Evolutionary conservation across 495 filamentous ascomycete species (phyloP), one percentile per base, ranked within the genome.

Genomic region (Hyaloscypha variabilis): DNA sequence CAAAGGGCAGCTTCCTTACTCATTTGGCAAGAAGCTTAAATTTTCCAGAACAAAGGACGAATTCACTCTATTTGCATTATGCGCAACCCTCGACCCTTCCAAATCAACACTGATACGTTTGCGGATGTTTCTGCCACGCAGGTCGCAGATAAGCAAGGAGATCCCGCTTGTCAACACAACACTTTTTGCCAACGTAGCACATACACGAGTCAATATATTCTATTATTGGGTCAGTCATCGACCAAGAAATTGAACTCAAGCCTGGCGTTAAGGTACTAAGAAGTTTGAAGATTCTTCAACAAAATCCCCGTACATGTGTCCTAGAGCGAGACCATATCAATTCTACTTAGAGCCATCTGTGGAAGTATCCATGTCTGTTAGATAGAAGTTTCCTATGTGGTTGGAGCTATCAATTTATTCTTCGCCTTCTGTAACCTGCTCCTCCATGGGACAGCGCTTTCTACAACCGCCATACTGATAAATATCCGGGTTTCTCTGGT

Each of bases 61-160:
- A 42, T 25, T 10, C 23, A 46, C 34, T 46, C 31, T 60, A 34
- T 60, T 46, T 46, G n/a, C 19, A 1, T 46, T 4, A 46, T 46
- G 39, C 11, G 11, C 6, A 46, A 14, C 13, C 11, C 39, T 17
- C 39, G 17, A 46, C 11, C 19, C 39, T 3, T 46, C 39, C 6
- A 4, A n/a, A 3, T 46, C 39, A 46, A 46, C 39, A 46, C 39
- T 17, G n/a, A n/a, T n/a, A n/a, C 19, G 0, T 46, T 46, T 8
- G 39, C 6, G 8, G 10, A 46, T 14, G 39, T 46, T 8, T 25
- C n/a, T 23, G 11, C 31, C 21, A 17, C 8, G 17, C 46, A 46
- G 57, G 55, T 58, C 26, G 13, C 55, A 34, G 30, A 60, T 31
- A 60, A 24, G 29, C 21, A 26, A 54, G 51, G 51, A 54, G 51